Percentiles rank a stretch among this genome's conserved stretches.
These are phyloP conservation scores for Macadamia tetraphylla DNA, from an alignment of 164 flowering plant species.

Conservation along the genomic window DNA sequence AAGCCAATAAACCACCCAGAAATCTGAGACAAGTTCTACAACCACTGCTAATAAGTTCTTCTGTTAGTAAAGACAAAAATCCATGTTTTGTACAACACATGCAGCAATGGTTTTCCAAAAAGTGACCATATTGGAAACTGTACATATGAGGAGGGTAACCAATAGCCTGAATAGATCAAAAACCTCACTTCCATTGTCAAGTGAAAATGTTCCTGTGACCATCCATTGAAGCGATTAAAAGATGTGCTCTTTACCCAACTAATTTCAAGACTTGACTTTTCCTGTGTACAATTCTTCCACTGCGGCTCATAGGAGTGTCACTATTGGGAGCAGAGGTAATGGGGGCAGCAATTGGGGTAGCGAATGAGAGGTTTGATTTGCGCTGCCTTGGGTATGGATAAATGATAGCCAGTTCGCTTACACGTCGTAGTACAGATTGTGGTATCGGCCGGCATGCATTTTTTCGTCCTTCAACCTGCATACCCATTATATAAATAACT, in stretches of 20 bases:
- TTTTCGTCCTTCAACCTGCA: slow-evolving; percentile 46
- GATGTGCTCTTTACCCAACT: not conserved
- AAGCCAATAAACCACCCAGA: too few species aligned
- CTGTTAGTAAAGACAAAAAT: too few species aligned
- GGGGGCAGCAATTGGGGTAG: not conserved
- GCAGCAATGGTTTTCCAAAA: too few species aligned
- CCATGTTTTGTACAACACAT: too few species aligned
- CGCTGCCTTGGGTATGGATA: slow-evolving; percentile 48
- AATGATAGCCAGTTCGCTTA: slow-evolving; percentile 45
- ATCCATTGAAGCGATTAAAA: not conserved
- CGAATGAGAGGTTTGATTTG: slow-evolving; percentile 12
- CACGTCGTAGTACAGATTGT: slow-evolving; percentile 36
- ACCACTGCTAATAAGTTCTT: too few species aligned
- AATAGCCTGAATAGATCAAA: too few species aligned
- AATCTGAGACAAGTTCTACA: too few species aligned
- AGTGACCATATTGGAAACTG: too few species aligned
- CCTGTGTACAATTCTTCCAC: slow-evolving; percentile 16
- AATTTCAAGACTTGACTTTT: slow-evolving; percentile 4
- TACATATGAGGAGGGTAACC: too few species aligned
- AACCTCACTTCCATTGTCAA: too few species aligned
- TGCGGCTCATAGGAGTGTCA: slow-evolving; percentile 14
- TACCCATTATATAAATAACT: not conserved
- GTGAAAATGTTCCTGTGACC: too few species aligned
- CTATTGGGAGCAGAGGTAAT: not conserved
- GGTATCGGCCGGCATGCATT: slow-evolving; percentile 39